Evolutionary conservation across 176 grass and related monocot genomes (phyloP).

Genomic region (Chloris gayana): DNA sequence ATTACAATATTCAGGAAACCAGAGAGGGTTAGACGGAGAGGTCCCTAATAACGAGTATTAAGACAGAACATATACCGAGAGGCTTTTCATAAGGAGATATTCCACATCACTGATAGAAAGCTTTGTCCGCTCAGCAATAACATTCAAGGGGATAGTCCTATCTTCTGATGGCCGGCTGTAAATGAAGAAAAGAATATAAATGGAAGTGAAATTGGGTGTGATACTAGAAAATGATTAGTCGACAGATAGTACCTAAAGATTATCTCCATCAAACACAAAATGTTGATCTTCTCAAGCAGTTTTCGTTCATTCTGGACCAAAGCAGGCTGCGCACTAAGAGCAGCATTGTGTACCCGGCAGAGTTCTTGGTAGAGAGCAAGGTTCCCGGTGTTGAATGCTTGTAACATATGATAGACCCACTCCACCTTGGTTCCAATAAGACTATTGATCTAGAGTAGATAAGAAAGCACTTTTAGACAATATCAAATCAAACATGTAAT

Average conservation of each 20-base stretch:
- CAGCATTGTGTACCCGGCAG: slow-evolving; percentile 75
- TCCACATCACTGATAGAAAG: slow-evolving; percentile 84
- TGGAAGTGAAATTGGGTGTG: slow-evolving; percentile 1
- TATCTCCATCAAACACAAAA: slow-evolving; percentile 97
- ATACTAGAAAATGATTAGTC: slow-evolving; percentile 5
- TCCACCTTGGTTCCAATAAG: slow-evolving; percentile 86
- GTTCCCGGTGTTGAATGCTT: slow-evolving; percentile 87
- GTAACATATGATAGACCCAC: slow-evolving; percentile 92
- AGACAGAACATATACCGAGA: slow-evolving; percentile 63
- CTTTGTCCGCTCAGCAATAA: slow-evolving; percentile 76
- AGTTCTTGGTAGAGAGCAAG: slow-evolving; percentile 85
- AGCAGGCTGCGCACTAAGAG: slow-evolving; percentile 84
- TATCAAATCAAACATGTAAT: background rate
- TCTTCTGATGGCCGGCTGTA: slow-evolving; percentile 82
- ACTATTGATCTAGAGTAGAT: slow-evolving; percentile 78
- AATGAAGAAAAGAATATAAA: slow-evolving; percentile 18
- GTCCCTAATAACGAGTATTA: slow-evolving; percentile 3
- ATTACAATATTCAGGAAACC: background rate
- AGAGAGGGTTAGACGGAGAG: background rate
- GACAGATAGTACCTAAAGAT: slow-evolving; percentile 80
- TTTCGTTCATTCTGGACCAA: slow-evolving; percentile 76
- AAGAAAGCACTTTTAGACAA: slow-evolving; percentile 23
- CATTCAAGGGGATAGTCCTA: slow-evolving; percentile 77
- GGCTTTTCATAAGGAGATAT: slow-evolving; percentile 95
- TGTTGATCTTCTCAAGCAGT: slow-evolving; percentile 95